Evolutionary conservation across 2,329 filamentous ascomycete species (phyloP), one percentile per base, ranked within the genome.

Genomic region (Colletotrichum sp.): DNA sequence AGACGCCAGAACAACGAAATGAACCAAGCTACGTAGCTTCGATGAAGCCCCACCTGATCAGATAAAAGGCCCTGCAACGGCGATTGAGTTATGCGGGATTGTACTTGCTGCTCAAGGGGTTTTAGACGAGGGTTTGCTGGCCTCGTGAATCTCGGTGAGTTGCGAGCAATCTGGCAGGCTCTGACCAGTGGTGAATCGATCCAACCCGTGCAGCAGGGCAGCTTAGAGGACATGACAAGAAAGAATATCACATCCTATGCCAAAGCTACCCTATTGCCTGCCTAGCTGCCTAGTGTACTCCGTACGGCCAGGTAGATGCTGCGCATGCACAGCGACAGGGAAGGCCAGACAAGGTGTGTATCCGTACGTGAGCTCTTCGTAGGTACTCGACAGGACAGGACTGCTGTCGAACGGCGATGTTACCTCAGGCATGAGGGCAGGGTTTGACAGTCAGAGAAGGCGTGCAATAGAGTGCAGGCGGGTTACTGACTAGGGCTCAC

Each of bases 1-100:
- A 63, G 22, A 69, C n/a, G 52, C 65, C 39, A 22, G 63, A 55
- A 62, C 57, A 34, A 70, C 24, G 34, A 55, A 63, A 69, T 30
- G 55, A 34, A 55, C 4, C 26, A 70, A 70, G 57, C 13, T 73
- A 73, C 64, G 66, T 73, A 70, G 65, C 30, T 70, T 70, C 24
- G n/a, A 55, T 59, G 66, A 26, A 48, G 59, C 60, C 66, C 44
- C 60, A 60, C 60, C 22, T 34, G 32, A 71, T 55, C 26, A 74
- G 65, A 67, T 68, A 68, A 28, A 70, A 52, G 24, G 71, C 30
- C 65, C 30, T 60, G 71, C 64, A 72, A 68, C 65, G 36, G 28
- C 57, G 65, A 73, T 73, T 73, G 57, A 73, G 71, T 70, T 73
- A 48, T 67, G 65, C 65, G 65, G 65, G 44, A 44, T 22, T 48